Evolutionary conservation across 2,329 filamentous ascomycete species (phyloP).

Genomic region (Ophiocordyceps sinensis): DNA sequence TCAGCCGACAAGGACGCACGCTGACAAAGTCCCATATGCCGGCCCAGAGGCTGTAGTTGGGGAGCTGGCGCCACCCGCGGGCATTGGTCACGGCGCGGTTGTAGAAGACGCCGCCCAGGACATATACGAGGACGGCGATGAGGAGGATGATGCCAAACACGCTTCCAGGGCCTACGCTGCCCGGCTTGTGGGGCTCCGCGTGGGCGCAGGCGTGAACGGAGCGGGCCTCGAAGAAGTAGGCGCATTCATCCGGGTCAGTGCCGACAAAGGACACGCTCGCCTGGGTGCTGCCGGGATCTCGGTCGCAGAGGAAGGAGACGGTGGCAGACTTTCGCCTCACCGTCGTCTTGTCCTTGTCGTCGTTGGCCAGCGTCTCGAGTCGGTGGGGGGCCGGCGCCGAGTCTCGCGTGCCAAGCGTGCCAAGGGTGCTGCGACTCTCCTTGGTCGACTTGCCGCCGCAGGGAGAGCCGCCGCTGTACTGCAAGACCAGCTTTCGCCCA

Average conservation of each 20-base stretch:
- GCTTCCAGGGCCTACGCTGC: conserved; percentile 56
- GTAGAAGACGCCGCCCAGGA: conserved; percentile 88
- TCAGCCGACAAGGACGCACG: conserved; percentile 29
- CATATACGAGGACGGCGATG: conserved; percentile 70
- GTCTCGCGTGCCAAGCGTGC: neutral
- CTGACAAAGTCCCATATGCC: conserved; percentile 72
- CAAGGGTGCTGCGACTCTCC: conserved; percentile 1
- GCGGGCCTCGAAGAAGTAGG: conserved; percentile 90
- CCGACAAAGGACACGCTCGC: conserved; percentile 74
- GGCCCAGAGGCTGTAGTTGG: conserved; percentile 88
- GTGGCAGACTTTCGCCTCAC: conserved; percentile 60
- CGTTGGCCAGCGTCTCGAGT: conserved; percentile 12
- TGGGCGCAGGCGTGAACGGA: conserved; percentile 66
- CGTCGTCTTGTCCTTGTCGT: conserved; percentile 10
- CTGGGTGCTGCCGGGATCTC: conserved; percentile 53
- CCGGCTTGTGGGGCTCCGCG: conserved; percentile 54
- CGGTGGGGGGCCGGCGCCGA: conserved; percentile 1
- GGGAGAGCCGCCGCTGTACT: conserved; percentile 64
- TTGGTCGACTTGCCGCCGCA: conserved; percentile 37
- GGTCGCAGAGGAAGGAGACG: conserved; percentile 87
- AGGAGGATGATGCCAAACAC: conserved; percentile 78
- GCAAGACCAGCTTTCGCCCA: conserved; percentile 61
- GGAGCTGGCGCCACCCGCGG: conserved; percentile 85
- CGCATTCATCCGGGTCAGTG: conserved; percentile 71
- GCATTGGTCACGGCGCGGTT: conserved; percentile 90